Conservation (phyloP, 2,329 filamentous ascomycete genomes). For the Fusarium brevicatenulatum region DNA sequence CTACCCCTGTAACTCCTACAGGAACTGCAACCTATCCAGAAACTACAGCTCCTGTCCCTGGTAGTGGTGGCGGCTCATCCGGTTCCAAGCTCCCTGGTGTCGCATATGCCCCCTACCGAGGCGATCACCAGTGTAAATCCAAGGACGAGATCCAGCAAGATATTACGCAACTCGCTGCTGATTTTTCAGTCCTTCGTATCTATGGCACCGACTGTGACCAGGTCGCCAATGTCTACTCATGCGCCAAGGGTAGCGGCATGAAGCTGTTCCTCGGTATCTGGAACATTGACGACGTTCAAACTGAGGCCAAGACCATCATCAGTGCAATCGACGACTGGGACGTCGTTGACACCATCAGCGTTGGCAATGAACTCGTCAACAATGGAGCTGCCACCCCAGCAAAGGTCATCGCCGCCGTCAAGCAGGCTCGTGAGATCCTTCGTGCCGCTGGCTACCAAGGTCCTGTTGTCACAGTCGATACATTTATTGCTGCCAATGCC, state of each 20-base stretch:
- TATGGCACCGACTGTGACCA: constrained; percentile 87
- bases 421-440: constrained; percentile 66
- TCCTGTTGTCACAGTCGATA: constrained; percentile 83
- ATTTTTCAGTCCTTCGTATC: constrained; percentile 74
- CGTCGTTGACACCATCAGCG: constrained; percentile 73
- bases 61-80: background rate
- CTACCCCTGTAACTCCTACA: constrained; percentile 9
- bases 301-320: constrained; percentile 70
- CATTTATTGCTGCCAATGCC: constrained; percentile 72
- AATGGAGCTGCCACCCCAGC: constrained; percentile 62
- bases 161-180: constrained; percentile 62
- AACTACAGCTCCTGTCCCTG: background rate
- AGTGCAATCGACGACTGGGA: constrained; percentile 73
- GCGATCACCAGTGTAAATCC: constrained; percentile 72
- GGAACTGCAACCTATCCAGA: constrained; percentile 1
- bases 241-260: constrained; percentile 71
- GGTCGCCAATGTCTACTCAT: constrained; percentile 68
- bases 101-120: constrained; percentile 61
- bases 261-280: constrained; percentile 82
- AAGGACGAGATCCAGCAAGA: constrained; percentile 71
- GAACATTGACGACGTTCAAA: constrained; percentile 65
- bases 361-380: constrained; percentile 86
- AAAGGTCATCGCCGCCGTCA: constrained; percentile 68
- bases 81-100: constrained; percentile 52
- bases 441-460: constrained; percentile 73